Conservation (phyloP, 1,284 basidiomycete genomes). For the Coriolopsis trogii region DNA sequence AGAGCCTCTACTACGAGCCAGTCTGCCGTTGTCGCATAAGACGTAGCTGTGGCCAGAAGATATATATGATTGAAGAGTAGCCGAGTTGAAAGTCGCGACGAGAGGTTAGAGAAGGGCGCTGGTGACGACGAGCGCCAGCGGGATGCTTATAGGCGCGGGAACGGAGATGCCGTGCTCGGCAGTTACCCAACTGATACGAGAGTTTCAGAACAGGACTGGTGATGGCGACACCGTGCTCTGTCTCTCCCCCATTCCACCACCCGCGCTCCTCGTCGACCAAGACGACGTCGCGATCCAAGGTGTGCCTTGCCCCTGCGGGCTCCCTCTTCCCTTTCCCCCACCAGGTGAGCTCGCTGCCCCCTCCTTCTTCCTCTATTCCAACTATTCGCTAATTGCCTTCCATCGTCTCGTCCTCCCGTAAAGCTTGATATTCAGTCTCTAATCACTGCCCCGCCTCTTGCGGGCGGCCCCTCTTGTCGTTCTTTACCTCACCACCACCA, state of each 20-base stretch:
- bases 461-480: constrained; percentile 33
- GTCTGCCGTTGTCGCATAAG: no score
- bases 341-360: constrained; percentile 9
- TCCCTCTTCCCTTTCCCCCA: constrained; percentile 8
- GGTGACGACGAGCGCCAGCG: not conserved
- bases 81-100: not conserved
- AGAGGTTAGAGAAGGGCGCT: no score
- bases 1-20: no score
- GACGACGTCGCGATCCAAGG: constrained; percentile 20
- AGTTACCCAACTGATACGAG: constrained; percentile 10
- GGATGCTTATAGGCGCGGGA: not conserved
- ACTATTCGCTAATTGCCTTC: constrained; percentile 1
- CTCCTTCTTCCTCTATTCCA: not conserved
- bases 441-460: constrained; percentile 23
- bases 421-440: constrained; percentile 20
- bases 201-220: not conserved
- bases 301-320: constrained; percentile 15
- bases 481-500: constrained; percentile 29
- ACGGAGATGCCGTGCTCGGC: constrained; percentile 11
- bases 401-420: constrained; percentile 13
- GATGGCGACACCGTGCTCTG: constrained; percentile 3
- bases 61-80: no score
- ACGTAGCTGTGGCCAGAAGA: no score
- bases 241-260: constrained; percentile 6
- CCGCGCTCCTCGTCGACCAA: constrained; percentile 22